A percentile compares a stretch with the other conserved stretches of the same genome.
phyloP scores from a whole-genome alignment of 1,284 basidiomycete species.

The Melanopsichium pennsylvanicum region DNA sequence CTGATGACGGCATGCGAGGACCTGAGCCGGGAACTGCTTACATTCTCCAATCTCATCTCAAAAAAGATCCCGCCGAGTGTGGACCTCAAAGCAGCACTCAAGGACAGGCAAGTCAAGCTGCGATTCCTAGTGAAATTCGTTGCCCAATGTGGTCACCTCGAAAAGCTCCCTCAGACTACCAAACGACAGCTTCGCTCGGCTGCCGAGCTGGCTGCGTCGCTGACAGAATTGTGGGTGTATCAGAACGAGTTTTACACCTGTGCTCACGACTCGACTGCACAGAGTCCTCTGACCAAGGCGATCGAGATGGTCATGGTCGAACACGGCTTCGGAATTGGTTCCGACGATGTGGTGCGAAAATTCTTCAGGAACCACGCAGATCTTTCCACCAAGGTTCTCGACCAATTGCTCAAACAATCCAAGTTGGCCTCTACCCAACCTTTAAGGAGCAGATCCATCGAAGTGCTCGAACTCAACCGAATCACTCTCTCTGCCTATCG shows the following conservation, averaged over 20 bases:
- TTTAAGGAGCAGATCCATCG: conserved; percentile 13
- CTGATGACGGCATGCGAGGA: conserved; percentile 76
- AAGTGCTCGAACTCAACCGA: conserved; percentile 73
- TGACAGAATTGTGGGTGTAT: conserved; percentile 81
- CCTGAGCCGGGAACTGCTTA: conserved; percentile 72
- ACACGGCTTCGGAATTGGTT: conserved; percentile 64
- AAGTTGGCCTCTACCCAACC: conserved; percentile 19
- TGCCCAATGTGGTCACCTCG: conserved; percentile 49
- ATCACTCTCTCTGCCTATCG: conserved; percentile 75
- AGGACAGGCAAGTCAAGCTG: conserved; percentile 77
- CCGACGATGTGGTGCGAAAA: conserved; percentile 77
- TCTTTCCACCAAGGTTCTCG: conserved; percentile 29
- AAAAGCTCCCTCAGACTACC: conserved; percentile 79
- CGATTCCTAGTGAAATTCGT: conserved; percentile 86
- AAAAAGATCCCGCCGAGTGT: conserved; percentile 35
- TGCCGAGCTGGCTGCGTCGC: conserved; percentile 86
- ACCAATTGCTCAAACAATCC: conserved; percentile 28
- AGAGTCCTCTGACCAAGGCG: conserved; percentile 66
- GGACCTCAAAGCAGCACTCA: conserved; percentile 82
- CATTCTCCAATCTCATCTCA: conserved; percentile 30
- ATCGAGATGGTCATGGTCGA: conserved; percentile 75
- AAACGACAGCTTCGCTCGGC: conserved; percentile 81
- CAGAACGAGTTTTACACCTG: conserved; percentile 72
- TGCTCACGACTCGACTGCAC: conserved; percentile 8
- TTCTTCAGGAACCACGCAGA: conserved; percentile 81